Evolutionary conservation across 306 rosid genomes (phyloP).

Genomic region (Fagus crenata): DNA sequence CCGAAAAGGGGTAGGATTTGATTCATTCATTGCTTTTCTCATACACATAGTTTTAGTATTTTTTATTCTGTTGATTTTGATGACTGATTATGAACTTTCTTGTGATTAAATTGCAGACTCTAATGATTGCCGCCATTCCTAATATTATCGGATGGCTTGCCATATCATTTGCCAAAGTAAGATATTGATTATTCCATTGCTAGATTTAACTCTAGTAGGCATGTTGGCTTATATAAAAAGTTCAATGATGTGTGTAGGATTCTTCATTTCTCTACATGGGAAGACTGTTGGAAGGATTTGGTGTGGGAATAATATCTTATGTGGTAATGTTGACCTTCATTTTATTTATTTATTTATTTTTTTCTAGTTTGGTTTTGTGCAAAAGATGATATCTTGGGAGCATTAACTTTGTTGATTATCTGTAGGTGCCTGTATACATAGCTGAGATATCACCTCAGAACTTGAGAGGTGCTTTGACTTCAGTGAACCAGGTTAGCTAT

Average conservation of each 20-base stretch:
- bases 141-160: constrained; percentile 87
- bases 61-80: constrained; percentile 16
- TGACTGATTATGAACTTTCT: constrained; percentile 17
- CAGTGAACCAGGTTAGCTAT: constrained; percentile 82
- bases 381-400: constrained; percentile 23
- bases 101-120: constrained; percentile 62
- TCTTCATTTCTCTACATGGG: constrained; percentile 93
- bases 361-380: constrained; percentile 23
- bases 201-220: background rate
- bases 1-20: constrained; percentile 81
- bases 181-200: constrained; percentile 31
- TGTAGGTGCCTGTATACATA: constrained; percentile 84
- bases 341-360: background rate
- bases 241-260: constrained; percentile 52
- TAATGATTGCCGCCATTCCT: constrained; percentile 90
- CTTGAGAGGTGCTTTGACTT: constrained; percentile 73
- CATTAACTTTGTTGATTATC: constrained; percentile 26
- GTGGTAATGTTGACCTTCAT: constrained; percentile 48
- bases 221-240: constrained; percentile 11
- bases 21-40: constrained; percentile 10
- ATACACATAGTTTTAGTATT: background rate
- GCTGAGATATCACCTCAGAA: constrained; percentile 97
- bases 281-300: constrained; percentile 96
- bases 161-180: constrained; percentile 86
- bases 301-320: constrained; percentile 93